phyloP scores from a whole-genome alignment of 225 moss, liverwort and hornwort species.

The Sphagnum contortum region DNA sequence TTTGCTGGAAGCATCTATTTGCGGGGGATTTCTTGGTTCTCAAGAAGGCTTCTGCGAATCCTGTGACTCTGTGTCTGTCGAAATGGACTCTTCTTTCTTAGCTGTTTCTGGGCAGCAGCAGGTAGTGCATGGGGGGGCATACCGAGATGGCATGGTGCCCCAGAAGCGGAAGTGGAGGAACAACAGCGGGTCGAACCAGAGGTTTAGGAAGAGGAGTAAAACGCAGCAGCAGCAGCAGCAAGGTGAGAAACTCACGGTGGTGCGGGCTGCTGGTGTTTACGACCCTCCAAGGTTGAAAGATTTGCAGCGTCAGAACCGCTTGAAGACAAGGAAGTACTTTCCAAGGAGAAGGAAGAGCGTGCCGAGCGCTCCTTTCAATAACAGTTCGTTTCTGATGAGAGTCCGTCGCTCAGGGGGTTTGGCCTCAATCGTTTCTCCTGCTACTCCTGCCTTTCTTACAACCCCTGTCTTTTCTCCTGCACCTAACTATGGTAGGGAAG shows the following conservation, averaged over 20 bases:
- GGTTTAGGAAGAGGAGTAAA: conserved; percentile 24
- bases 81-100: conserved; percentile 39
- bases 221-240: conserved; percentile 7
- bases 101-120: conserved; percentile 36
- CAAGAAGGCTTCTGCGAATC: too few species aligned
- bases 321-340: conserved; percentile 66
- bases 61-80: too few species aligned
- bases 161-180: conserved; percentile 43
- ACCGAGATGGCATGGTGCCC: conserved; percentile 13
- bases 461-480: conserved; percentile 65
- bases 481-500: conserved; percentile 46
- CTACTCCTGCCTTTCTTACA: conserved; percentile 43
- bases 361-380: conserved; percentile 63
- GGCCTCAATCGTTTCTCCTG: conserved; percentile 44
- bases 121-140: conserved; percentile 14
- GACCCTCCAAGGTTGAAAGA: conserved; percentile 67
- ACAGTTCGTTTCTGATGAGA: conserved; percentile 85
- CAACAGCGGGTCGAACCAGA: conserved; percentile 20
- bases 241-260: conserved; percentile 1
- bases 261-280: conserved; percentile 19
- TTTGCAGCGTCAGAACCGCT: conserved; percentile 64
- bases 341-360: conserved; percentile 58
- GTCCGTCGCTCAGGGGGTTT: conserved; percentile 75
- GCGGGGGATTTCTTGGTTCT: too few species aligned
- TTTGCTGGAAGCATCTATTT: too few species aligned